Percentiles rank a stretch among this genome's conserved stretches.
Evolutionary conservation across 2,329 filamentous ascomycete genomes (phyloP).

Genomic region (Cladosporium sp.): DNA sequence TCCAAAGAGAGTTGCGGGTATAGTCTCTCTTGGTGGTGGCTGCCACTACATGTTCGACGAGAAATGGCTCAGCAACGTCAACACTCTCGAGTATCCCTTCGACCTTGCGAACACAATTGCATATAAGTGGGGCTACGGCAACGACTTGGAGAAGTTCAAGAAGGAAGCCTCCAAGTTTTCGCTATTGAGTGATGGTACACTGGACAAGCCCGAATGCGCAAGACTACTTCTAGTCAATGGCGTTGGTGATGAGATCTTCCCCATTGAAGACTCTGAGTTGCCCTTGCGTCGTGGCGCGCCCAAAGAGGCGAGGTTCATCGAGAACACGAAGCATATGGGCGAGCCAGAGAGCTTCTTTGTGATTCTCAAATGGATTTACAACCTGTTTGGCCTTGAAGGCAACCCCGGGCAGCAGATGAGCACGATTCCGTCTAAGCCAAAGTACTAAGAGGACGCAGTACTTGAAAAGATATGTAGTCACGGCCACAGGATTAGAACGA

Average conservation of each 20-base stretch:
- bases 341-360: constrained; percentile 48
- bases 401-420: constrained; percentile 43
- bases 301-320: constrained; percentile 49
- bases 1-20: constrained; percentile 46
- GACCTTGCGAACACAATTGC: constrained; percentile 50
- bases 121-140: constrained; percentile 45
- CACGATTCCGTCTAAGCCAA: constrained; percentile 45
- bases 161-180: constrained; percentile 50
- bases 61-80: constrained; percentile 52
- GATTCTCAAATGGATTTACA: constrained; percentile 47
- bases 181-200: constrained; percentile 51
- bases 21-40: constrained; percentile 53
- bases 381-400: constrained; percentile 42
- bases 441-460: constrained; percentile 28
- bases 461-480: not conserved
- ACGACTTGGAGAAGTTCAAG: constrained; percentile 44
- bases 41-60: constrained; percentile 56
- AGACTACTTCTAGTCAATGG: constrained; percentile 55
- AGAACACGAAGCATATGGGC: constrained; percentile 47
- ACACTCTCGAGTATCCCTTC: constrained; percentile 58
- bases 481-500: too few relatives aligned
- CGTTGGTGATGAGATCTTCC: constrained; percentile 58
- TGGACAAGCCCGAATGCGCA: constrained; percentile 47
- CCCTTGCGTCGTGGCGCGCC: constrained; percentile 49
- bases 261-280: constrained; percentile 57